Conservation (phyloP, 441 rosid genomes). For the Breynia disticha region DNA sequence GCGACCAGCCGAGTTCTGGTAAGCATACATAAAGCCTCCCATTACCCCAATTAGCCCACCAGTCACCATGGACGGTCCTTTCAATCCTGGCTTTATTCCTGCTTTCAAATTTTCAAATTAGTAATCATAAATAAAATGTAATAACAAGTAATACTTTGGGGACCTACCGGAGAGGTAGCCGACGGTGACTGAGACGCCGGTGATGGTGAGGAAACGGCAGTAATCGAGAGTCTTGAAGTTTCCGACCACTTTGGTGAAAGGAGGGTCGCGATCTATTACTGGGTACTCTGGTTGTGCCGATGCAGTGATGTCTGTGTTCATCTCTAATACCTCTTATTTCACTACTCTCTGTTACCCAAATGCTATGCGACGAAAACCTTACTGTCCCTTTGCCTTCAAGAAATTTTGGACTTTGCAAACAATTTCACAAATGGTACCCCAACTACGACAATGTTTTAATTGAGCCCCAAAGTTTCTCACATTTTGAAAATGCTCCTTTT, state of each 20-base stretch:
- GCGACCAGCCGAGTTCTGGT: slow-evolving; percentile 92
- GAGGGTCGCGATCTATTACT: slow-evolving; percentile 67
- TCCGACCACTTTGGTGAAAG: slow-evolving; percentile 59
- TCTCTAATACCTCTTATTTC: slow-evolving; percentile 14
- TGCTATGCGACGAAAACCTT: too few relatives aligned
- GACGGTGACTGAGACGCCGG: slow-evolving; percentile 90
- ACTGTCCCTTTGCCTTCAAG: too few relatives aligned
- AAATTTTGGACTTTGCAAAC: too few relatives aligned
- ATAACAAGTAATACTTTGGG: background rate
- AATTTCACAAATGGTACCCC: too few relatives aligned
- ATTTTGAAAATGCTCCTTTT: too few relatives aligned
- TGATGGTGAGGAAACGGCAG: slow-evolving; percentile 64
- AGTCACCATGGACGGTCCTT: slow-evolving; percentile 89
- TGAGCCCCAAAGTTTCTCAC: too few relatives aligned
- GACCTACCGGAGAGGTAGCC: slow-evolving; percentile 80
- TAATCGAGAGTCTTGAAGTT: slow-evolving; percentile 81
- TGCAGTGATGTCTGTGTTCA: slow-evolving; percentile 71
- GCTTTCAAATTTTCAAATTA: background rate
- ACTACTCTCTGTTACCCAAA: too few relatives aligned
- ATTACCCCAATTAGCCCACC: slow-evolving; percentile 89
- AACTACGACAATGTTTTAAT: too few relatives aligned
- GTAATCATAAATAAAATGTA: background rate
- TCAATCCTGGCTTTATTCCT: slow-evolving; percentile 88
- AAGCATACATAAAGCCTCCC: slow-evolving; percentile 99
- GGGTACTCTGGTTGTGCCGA: slow-evolving; percentile 58